Evolutionary conservation across 2,329 filamentous ascomycete genomes (phyloP).

Genomic region (Pestalotiopsis sp.): DNA sequence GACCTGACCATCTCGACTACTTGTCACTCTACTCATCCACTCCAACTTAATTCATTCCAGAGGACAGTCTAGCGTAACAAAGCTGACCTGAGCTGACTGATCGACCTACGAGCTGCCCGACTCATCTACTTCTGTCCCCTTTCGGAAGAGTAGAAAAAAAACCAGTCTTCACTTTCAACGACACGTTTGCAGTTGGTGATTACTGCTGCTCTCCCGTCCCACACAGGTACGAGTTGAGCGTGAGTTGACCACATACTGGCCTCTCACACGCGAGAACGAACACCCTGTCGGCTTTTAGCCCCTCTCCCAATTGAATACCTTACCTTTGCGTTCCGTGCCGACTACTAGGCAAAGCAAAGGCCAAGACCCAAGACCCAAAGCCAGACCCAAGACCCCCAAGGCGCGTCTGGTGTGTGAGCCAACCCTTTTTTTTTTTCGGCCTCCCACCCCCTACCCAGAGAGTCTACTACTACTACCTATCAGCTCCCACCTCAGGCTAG

Average conservation of each 20-base stretch:
- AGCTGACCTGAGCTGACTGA: neutral
- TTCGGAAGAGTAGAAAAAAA: neutral
- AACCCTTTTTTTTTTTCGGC: neutral
- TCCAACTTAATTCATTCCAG: neutral
- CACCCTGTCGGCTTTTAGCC: conserved; percentile 9
- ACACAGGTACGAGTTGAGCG: neutral
- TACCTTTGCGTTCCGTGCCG: conserved; percentile 5
- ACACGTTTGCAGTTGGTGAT: neutral
- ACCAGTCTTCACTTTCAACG: neutral
- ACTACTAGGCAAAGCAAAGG: neutral
- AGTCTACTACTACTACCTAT: neutral
- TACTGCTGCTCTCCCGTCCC: neutral
- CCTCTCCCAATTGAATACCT: neutral
- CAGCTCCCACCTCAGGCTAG: too few species aligned
- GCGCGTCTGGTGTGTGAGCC: conserved; percentile 6
- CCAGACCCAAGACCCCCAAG: neutral
- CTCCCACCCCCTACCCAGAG: neutral
- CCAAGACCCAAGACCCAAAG: neutral
- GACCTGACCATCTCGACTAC: neutral
- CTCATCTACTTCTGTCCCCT: neutral
- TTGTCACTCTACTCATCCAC: neutral
- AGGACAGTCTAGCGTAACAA: neutral
- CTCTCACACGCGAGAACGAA: neutral
- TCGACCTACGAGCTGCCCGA: neutral
- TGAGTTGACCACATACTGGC: neutral